Evolutionary conservation across 2,329 filamentous ascomycete genomes (phyloP), one percentile per base, ranked within the genome.

Genomic region (Penicillium sp.): DNA sequence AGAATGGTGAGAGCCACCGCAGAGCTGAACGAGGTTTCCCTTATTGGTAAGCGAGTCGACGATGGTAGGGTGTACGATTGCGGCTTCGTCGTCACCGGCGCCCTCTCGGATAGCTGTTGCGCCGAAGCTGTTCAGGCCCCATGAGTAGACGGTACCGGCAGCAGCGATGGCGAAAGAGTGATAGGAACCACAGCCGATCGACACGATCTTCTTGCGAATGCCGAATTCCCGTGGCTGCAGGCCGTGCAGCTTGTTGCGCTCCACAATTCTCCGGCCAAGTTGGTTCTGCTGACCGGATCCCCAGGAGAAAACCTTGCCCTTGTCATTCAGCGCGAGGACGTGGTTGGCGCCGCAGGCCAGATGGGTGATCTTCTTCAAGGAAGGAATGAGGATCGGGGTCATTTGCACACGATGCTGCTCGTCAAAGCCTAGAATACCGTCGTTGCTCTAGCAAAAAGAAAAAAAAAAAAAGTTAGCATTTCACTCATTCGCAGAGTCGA

Each of bases 71-170:
- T 84, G 83, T n/a, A 89, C 81, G 47, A 96, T 83, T 57, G 88
- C 85, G 29, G 87, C 87, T 61, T 88, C 86, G 48, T 88, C 85
- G 54, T 87, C 83, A 28, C 87, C 87, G 13, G 83, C 86, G 50
- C 81, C 79, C 39, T 84, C 81, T 14, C 79, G 78, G 54, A 88
- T 81, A 31, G 88, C 91, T 14, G 89, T 90, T 76, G 96, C 88
- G 59, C 88, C 89, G 72, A 90, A 95, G 75, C 89, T 92, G 81
- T 96, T 96, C 26, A 93, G 79, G 21, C 92, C 91, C 91, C 91
- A 96, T 0, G 87, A 84, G 74, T 86, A 94, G 28, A 93, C 87
- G 26, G 83, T 81, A 34, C 87, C 87, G 24, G 87, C 82, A 57
- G 85, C 83, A 64, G 83, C 82, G 45, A 91, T 82, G 46, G 88